These are phyloP conservation scores for Yarrowia sp. DNA, from an alignment of 805 yeast species.

Conservation along the genomic window DNA sequence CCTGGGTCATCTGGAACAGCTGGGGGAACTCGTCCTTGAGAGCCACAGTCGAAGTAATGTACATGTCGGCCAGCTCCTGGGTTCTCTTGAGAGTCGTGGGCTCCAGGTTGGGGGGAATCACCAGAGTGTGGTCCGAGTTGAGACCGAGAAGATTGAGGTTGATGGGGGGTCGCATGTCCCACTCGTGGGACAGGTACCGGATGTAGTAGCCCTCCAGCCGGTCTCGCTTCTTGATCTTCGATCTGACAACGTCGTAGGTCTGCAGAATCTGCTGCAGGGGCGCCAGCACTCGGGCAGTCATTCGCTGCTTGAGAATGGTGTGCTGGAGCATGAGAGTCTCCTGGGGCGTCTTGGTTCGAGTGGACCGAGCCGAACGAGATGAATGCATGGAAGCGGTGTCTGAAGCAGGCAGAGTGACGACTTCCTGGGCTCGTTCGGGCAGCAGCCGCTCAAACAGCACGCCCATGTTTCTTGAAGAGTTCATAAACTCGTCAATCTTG, in stretches of 20 bases:
- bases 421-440: constrained; percentile 22
- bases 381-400: constrained; percentile 8
- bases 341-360: background rate
- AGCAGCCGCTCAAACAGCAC: constrained; percentile 2
- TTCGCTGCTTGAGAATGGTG: constrained; percentile 20
- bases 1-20: constrained; percentile 27
- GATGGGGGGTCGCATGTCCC: constrained; percentile 36
- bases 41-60: constrained; percentile 15
- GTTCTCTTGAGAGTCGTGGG: constrained; percentile 36
- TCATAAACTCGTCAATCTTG: constrained; percentile 21
- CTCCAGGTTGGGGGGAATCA: constrained; percentile 32
- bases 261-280: constrained; percentile 37
- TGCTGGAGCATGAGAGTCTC: constrained; percentile 7
- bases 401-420: constrained; percentile 25
- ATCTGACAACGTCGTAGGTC: constrained; percentile 19
- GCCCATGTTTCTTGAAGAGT: constrained; percentile 20
- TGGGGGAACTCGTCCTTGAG: constrained; percentile 35
- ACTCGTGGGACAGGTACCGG: constrained; percentile 34
- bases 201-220: constrained; percentile 33
- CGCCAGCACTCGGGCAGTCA: constrained; percentile 22
- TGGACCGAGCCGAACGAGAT: background rate
- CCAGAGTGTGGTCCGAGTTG: constrained; percentile 18
- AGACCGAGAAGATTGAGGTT: constrained; percentile 26
- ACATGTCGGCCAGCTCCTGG: constrained; percentile 31
- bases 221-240: constrained; percentile 35